Evolutionary conservation across 1,139 yeast genomes (phyloP).

Genomic region (Suhomyces maxii): DNA sequence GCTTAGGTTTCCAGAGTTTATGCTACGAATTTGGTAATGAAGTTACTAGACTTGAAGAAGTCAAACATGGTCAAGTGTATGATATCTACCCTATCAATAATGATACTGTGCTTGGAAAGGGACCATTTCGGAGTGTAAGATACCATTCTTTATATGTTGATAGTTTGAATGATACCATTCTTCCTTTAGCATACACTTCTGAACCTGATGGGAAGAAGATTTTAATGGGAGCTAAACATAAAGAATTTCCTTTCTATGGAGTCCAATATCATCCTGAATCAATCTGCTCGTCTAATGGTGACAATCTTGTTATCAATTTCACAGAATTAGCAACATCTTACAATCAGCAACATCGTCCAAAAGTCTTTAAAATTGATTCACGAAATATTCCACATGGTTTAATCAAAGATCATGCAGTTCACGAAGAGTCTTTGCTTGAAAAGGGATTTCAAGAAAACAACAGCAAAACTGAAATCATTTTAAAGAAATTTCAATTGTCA

Average conservation of each 20-base stretch:
- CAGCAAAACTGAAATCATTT: slow-evolving; percentile 9
- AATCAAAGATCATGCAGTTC: slow-evolving; percentile 17
- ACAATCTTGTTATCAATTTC: slow-evolving; percentile 59
- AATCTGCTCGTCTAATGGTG: slow-evolving; percentile 75
- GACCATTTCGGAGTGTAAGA: slow-evolving; percentile 65
- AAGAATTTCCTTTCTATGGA: slow-evolving; percentile 70
- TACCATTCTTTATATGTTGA: slow-evolving; percentile 81
- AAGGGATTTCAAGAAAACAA: slow-evolving; percentile 10
- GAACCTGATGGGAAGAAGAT: slow-evolving; percentile 36
- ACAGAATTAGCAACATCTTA: slow-evolving; percentile 49
- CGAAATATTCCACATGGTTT: slow-evolving; percentile 11
- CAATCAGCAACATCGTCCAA: slow-evolving; percentile 25
- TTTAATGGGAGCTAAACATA: slow-evolving; percentile 79
- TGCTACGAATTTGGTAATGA: slow-evolving; percentile 65
- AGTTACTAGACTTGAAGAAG: slow-evolving; percentile 53
- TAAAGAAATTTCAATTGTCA: slow-evolving; percentile 19
- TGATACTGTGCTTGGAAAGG: slow-evolving; percentile 19
- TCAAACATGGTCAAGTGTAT: slow-evolving; percentile 87
- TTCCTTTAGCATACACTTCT: slow-evolving; percentile 58
- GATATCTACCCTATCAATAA: slow-evolving; percentile 47
- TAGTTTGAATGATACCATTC: slow-evolving; percentile 31
- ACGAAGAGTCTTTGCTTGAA: slow-evolving; percentile 17
- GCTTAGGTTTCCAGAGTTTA: slow-evolving; percentile 88
- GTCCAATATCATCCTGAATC: slow-evolving; percentile 99
- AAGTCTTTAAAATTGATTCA: slow-evolving; percentile 2